phyloP scores from a whole-genome alignment of 2,329 filamentous ascomycete genomes.

The Davidsoniella neocaledoniae region DNA sequence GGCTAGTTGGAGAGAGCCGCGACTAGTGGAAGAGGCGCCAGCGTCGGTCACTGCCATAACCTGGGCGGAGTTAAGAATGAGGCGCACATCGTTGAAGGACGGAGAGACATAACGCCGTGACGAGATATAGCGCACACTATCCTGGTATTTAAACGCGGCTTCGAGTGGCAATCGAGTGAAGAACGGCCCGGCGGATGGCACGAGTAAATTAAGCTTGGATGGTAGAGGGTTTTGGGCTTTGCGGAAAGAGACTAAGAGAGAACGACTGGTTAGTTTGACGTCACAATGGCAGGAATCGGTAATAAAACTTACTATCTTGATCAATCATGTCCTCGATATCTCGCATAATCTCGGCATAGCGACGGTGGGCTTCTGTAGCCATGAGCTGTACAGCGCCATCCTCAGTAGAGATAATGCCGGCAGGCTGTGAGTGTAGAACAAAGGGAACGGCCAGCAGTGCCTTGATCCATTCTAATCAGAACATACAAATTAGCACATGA shows the following conservation, averaged over 20 bases:
- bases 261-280: constrained; percentile 6
- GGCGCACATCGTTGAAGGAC: constrained; percentile 88
- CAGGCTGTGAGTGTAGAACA: constrained; percentile 88
- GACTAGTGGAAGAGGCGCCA: constrained; percentile 16
- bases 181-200: constrained; percentile 82
- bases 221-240: constrained; percentile 45
- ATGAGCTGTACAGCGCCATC: constrained; percentile 51
- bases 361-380: constrained; percentile 63
- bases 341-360: constrained; percentile 88
- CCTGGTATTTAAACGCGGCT: constrained; percentile 83
- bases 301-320: constrained; percentile 56
- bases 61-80: constrained; percentile 89
- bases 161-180: constrained; percentile 78
- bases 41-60: constrained; percentile 67
- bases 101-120: constrained; percentile 84
- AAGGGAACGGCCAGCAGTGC: constrained; percentile 86
- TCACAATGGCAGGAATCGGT: constrained; percentile 1
- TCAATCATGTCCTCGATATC: constrained; percentile 86
- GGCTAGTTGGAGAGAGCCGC: constrained; percentile 58
- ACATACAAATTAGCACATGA: constrained; percentile 16
- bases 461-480: constrained; percentile 71
- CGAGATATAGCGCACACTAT: constrained; percentile 71
- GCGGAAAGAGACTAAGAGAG: constrained; percentile 49
- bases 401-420: constrained; percentile 60
- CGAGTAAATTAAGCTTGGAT: constrained; percentile 83